Conservation (phyloP, 805 yeast species). For the Kuraishia capsulata region DNA sequence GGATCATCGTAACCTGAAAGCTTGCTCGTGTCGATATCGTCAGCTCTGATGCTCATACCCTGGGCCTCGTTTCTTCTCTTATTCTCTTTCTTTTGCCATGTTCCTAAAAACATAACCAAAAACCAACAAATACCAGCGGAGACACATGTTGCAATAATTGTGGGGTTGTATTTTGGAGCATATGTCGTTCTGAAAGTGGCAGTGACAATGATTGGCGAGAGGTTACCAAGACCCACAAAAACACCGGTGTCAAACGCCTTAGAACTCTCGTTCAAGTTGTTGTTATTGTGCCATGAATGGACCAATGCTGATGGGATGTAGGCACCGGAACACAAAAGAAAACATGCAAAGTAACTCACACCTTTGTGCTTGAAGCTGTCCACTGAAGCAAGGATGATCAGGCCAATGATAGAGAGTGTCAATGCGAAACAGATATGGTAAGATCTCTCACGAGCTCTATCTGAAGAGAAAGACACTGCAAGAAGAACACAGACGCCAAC, state of each 20-base stretch:
- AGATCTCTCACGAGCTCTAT: conserved; percentile 8
- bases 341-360: conserved; percentile 12
- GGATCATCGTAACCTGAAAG: conserved; percentile 8
- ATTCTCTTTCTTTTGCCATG: conserved; percentile 9
- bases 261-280: conserved; percentile 8
- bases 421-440: conserved; percentile 8
- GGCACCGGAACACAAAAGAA: conserved; percentile 10
- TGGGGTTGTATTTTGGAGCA: conserved; percentile 24
- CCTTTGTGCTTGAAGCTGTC: conserved; percentile 7
- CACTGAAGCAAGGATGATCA: conserved; percentile 8
- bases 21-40: conserved; percentile 7
- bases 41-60: conserved; percentile 5
- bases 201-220: conserved; percentile 23
- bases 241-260: conserved; percentile 10
- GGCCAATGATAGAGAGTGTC: conserved; percentile 8
- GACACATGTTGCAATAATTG: conserved; percentile 12
- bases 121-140: conserved; percentile 10
- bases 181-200: conserved; percentile 23
- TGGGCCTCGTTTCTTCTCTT: conserved; percentile 6
- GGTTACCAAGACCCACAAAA: conserved; percentile 23
- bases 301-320: conserved; percentile 11
- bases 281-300: conserved; percentile 13
- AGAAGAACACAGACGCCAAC: conserved; percentile 9
- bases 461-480: conserved; percentile 6
- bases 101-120: conserved; percentile 5